Evolutionary conservation across 345 rosid species (phyloP), one percentile per base, ranked within the genome.

Genomic region (Physaria fendleri): DNA sequence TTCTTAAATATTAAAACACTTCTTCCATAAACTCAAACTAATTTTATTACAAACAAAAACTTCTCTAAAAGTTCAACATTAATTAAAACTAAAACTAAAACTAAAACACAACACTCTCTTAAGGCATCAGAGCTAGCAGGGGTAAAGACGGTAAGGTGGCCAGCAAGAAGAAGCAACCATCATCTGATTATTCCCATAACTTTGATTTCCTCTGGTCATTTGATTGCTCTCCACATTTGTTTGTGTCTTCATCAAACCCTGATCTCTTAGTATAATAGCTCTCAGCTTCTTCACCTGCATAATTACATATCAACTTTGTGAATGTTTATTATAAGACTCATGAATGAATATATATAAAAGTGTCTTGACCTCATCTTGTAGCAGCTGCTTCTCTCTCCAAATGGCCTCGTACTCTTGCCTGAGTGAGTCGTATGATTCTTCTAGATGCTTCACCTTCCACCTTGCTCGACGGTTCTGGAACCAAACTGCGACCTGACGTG

Each of bases 391-490:
- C 64, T 86, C 95, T 62, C 65, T 72, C 23, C 79, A 77, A 41
- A 83, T 72, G 43, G 20, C 68, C 16, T 80, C 82, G 25, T 55
- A 86, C 39, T 87, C 87, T 17, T 68, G 78, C 69, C 80, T 82
- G 11, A 87, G 85, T 0, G 77, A 18, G 51, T 84, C 82, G 21
- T 87, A 87, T 2, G 84, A 71, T 46, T 81, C 84, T 68, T 87
- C 95, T 8, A 90, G 89, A 53, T 85, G 94, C 77, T 82, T 85
- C 8, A 79, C 66, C 61, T 84, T 88, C 89, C 92, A 88, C 28
- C 92, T 57, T 8, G 92, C 85, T 9, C 92, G 82, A 20, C 85
- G 74, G 55, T 82, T 84, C 54, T 84, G 95, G 67, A 87, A 87
- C 95, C 95, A 87, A 24, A 87, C 82, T 6, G 92, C 87, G 37